phyloP scores from a whole-genome alignment of 1,139 yeast species.

The Yamadazyma taylorii region DNA sequence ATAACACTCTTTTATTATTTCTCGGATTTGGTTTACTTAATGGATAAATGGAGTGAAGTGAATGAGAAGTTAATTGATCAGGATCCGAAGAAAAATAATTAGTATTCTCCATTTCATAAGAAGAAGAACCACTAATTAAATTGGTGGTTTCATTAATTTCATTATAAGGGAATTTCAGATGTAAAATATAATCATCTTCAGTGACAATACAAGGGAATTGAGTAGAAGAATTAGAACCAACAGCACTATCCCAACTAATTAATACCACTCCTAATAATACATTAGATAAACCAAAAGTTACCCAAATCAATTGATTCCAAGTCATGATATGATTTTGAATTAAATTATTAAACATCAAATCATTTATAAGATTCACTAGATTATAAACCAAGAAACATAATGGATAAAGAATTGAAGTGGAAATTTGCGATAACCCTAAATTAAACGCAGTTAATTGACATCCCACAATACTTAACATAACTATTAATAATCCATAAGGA shows the following conservation, averaged over 20 bases:
- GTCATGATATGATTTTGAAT: conserved; percentile 30
- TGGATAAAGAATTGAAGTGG: conserved; percentile 82
- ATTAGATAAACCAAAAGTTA: conserved; percentile 36
- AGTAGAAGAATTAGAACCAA: conserved; percentile 15
- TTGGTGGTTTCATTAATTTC: conserved; percentile 12
- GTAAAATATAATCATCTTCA: conserved; percentile 21
- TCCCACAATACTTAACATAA: conserved; percentile 69
- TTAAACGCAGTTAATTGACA: conserved; percentile 74
- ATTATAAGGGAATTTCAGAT: conserved; percentile 25
- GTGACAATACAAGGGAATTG: conserved; percentile 4
- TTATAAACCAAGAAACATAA: conserved; percentile 84
- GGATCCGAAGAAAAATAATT: conserved; percentile 6
- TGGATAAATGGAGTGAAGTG: conserved; percentile 9
- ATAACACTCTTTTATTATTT: conserved; percentile 14
- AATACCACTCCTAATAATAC: conserved; percentile 44
- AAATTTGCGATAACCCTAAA: conserved; percentile 66
- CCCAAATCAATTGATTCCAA: conserved; percentile 32
- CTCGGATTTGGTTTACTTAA: conserved; percentile 4
- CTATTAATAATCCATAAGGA: conserved; percentile 52
- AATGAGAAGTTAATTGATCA: conserved; percentile 8
- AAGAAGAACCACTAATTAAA: conserved; percentile 6
- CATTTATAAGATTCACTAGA: conserved; percentile 70
- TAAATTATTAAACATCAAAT: conserved; percentile 53
- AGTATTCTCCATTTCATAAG: conserved; percentile 11
- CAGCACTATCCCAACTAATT: conserved; percentile 47